A percentile compares a stretch with the other conserved stretches of the same genome.
phyloP scores from a whole-genome alignment of 495 filamentous ascomycete genomes.

The Pyrenopolyporus hunteri region DNA sequence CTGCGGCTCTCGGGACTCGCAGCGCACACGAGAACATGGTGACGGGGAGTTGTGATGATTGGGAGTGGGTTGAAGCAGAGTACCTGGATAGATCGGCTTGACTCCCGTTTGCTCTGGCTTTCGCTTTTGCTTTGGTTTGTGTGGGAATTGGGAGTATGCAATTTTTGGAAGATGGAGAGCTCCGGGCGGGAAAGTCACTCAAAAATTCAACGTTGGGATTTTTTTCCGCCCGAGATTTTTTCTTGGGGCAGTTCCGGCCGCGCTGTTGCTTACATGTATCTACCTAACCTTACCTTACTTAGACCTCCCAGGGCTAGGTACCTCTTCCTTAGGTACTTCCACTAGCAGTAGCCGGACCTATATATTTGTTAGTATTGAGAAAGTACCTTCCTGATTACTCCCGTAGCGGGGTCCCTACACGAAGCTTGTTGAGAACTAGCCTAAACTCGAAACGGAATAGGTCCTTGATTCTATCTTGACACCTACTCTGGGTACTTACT shows the following conservation, averaged over 20 bases:
- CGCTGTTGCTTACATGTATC: not conserved
- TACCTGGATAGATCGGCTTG: not conserved
- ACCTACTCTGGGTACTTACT: too few relatives aligned
- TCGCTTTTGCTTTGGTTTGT: not conserved
- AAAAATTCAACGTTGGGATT: slow-evolving; percentile 41
- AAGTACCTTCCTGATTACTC: too few relatives aligned
- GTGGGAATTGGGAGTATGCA: slow-evolving; percentile 7
- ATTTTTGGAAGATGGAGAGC: slow-evolving; percentile 32
- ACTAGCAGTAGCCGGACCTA: too few relatives aligned
- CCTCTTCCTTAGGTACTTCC: too few relatives aligned
- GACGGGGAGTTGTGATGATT: not conserved
- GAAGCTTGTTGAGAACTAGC: slow-evolving; percentile 32
- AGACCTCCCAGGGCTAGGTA: too few relatives aligned
- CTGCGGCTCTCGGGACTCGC: slow-evolving; percentile 52
- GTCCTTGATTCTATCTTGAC: slow-evolving; percentile 2
- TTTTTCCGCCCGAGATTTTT: slow-evolving; percentile 41
- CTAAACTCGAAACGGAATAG: slow-evolving; percentile 14
- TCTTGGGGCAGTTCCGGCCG: slow-evolving; percentile 20
- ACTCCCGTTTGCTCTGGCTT: slow-evolving; percentile 12
- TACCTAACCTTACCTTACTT: too few relatives aligned
- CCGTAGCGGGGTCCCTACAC: slow-evolving; percentile 16
- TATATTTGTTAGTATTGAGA: too few relatives aligned
- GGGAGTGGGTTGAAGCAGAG: slow-evolving; percentile 1
- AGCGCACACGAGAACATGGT: slow-evolving; percentile 62
- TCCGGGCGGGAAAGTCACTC: slow-evolving; percentile 38